Evolutionary conservation across 2,329 filamentous ascomycete species (phyloP).

Genomic region (Colletotrichum godetiae): DNA sequence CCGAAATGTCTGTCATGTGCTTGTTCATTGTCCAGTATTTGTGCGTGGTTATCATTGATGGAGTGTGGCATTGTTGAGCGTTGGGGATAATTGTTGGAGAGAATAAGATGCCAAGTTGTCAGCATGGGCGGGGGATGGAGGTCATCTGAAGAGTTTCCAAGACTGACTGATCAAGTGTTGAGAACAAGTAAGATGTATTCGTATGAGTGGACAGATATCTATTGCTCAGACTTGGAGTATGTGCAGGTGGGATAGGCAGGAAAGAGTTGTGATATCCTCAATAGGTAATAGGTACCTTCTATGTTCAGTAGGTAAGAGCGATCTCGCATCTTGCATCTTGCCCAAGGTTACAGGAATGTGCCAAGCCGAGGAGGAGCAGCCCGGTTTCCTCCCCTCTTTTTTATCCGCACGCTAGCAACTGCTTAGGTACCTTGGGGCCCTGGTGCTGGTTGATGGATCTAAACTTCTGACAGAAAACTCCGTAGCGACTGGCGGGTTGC

Average conservation of each 20-base stretch:
- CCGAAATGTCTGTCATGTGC: not conserved
- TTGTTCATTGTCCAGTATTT: not conserved
- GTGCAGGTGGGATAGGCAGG: not conserved
- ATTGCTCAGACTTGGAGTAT: no score
- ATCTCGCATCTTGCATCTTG: slow-evolving; percentile 27
- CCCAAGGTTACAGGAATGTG: not conserved
- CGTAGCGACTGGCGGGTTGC: not conserved
- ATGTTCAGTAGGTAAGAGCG: not conserved
- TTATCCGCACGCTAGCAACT: slow-evolving; percentile 27
- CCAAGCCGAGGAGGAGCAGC: slow-evolving; percentile 10
- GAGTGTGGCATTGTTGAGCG: not conserved
- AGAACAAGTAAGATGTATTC: not conserved
- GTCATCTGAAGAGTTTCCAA: not conserved
- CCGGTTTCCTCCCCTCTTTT: slow-evolving; percentile 16
- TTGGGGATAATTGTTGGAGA: slow-evolving; percentile 3
- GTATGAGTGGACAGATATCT: not conserved
- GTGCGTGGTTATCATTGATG: not conserved
- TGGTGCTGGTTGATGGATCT: not conserved
- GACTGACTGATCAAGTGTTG: not conserved
- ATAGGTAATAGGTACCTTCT: not conserved
- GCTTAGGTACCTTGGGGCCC: not conserved
- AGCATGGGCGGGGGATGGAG: not conserved
- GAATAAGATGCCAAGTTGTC: not conserved
- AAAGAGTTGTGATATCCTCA: not conserved
- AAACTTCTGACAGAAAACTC: not conserved